phyloP scores from a whole-genome alignment of 169 alveolate genomes.

The Babesia ovis region DNA sequence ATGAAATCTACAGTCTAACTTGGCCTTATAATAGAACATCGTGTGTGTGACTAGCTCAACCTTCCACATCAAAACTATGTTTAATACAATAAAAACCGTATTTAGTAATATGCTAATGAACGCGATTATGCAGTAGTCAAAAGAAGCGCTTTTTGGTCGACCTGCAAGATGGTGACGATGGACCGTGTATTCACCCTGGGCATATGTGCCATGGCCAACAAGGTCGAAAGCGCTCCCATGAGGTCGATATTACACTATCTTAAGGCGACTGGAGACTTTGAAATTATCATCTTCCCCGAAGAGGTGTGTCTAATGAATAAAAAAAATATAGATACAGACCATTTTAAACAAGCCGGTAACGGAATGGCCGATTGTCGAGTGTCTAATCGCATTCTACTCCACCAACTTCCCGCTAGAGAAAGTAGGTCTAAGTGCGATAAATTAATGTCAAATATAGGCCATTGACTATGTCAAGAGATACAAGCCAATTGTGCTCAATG shows the following conservation, averaged over 20 bases:
- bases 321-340: slow-evolving; percentile 34
- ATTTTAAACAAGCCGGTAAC: slow-evolving; percentile 78
- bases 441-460: slow-evolving; percentile 24
- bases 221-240: slow-evolving; percentile 87
- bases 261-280: slow-evolving; percentile 82
- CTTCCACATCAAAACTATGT: too few species aligned
- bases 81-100: too few species aligned
- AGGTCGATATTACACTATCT: slow-evolving; percentile 78
- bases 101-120: too few species aligned
- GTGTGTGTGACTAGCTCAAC: too few species aligned
- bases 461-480: slow-evolving; percentile 76
- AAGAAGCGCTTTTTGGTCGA: too few species aligned
- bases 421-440: slow-evolving; percentile 43
- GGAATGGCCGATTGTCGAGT: slow-evolving; percentile 91
- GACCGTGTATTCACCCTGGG: slow-evolving; percentile 80
- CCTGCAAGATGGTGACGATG: slow-evolving; percentile 47
- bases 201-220: slow-evolving; percentile 88
- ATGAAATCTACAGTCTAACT: too few species aligned
- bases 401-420: slow-evolving; percentile 87
- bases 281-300: slow-evolving; percentile 81
- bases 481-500: slow-evolving; percentile 80
- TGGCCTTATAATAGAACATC: too few species aligned
- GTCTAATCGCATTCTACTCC: slow-evolving; percentile 89
- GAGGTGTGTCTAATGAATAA: slow-evolving; percentile 19
- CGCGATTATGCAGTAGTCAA: too few species aligned